Base-by-base conservation (phyloP, 371 early-diverging fungal genomes). In the Mucor irregularis region DNA sequence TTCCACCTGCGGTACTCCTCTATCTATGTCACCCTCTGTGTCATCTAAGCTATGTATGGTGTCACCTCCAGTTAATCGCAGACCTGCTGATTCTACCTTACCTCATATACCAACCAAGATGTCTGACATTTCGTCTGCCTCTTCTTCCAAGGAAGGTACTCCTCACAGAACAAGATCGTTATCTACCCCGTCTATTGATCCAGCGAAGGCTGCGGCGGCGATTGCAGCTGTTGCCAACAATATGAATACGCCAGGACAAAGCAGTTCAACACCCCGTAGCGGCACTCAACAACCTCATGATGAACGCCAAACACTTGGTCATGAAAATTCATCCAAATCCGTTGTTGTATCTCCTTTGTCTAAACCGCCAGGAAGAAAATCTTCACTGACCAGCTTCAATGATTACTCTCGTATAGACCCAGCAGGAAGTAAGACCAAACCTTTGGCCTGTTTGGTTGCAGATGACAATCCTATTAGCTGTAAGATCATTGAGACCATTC, bases 401-500 rank as follows among this genome's bases (percentile, higher is more conserved):
- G 53, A 14, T 6, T 21, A 13, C 26, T 24, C 50, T 6, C 50
- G 50, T 25, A 37, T 22, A 0, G 40, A 30, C 9, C 29, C 11
- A 19, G 11, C 19, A 2, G 53, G 31, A 1, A 42, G 44, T 16
- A 33, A 19, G 16, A 11, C 26, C 7, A 58, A 50, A n/a, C 64
- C 64, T 21, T 40, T 82, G 31, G 80, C 84, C 29, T 83, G 83
- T 61, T 64, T 96, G 3, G 82, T 96, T 35, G 95, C 88, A 2
- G 96, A 95, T 59, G 94, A 93, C 68, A 97, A 97, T 53, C 94
- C 94, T 1, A 90, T 94, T 48, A 85, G 88, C 25, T 83, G 87
- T 58, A 93, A 92, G 62, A 88, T 96, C 43, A 66, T 97, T 50
- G 96, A 95, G 63, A 90, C 90, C 6, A 86, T 95, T 55, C 73